phyloP scores from a whole-genome alignment of 139 green algal genomes.

The Volvox reticuliferus region DNA sequence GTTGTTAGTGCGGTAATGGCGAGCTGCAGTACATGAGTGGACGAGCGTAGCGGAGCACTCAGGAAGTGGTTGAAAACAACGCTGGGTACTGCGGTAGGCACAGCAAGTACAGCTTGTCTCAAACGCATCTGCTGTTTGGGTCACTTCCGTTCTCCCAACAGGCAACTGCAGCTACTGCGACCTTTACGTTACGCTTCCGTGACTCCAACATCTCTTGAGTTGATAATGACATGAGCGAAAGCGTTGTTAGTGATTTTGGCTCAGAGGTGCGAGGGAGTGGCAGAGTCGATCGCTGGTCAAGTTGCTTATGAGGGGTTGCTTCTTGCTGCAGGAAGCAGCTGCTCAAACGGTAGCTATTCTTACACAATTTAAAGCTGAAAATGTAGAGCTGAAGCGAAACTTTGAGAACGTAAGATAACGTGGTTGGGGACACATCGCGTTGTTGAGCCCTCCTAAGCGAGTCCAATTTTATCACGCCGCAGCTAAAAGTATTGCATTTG shows the following conservation, averaged over 20 bases:
- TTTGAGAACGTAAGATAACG: slow-evolving; percentile 68
- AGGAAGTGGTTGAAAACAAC: too few relatives aligned
- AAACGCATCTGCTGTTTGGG: background rate
- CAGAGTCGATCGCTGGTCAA: background rate
- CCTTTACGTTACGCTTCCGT: background rate
- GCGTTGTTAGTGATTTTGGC: slow-evolving; percentile 38
- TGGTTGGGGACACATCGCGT: background rate
- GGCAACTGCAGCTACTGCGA: background rate
- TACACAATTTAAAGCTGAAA: slow-evolving; percentile 54
- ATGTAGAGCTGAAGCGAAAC: slow-evolving; percentile 70
- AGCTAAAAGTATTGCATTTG: slow-evolving; percentile 50
- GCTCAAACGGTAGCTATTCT: slow-evolving; percentile 54
- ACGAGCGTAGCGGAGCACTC: too few relatives aligned
- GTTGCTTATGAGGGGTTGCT: background rate
- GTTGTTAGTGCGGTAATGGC: too few relatives aligned
- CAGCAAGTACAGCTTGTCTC: too few relatives aligned
- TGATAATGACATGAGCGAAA: slow-evolving; percentile 42
- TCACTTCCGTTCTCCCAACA: background rate
- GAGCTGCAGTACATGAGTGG: too few relatives aligned
- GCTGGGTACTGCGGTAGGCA: too few relatives aligned
- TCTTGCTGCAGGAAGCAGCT: slow-evolving; percentile 44
- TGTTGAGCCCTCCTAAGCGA: background rate
- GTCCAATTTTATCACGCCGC: slow-evolving; percentile 24
- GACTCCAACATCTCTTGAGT: background rate
- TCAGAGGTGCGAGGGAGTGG: slow-evolving; percentile 13